These are phyloP conservation scores for Cryptococcus deneoformans DNA, from an alignment of 1,284 basidiomycete species.

Conservation along the genomic window DNA sequence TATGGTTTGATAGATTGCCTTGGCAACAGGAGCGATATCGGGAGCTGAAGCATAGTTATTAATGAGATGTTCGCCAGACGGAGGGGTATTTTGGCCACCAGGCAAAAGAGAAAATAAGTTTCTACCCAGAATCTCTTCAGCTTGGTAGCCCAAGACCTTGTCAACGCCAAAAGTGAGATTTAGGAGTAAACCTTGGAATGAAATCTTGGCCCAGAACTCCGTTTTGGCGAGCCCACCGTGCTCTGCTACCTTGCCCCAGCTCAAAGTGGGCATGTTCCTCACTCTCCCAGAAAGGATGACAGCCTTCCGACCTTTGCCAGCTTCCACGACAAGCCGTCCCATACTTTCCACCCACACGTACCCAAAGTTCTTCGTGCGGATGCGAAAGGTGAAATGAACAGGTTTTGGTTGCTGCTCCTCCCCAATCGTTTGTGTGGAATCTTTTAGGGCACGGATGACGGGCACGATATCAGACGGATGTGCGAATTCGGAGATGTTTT, in stretches of 20 bases:
- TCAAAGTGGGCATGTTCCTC: slow-evolving; percentile 62
- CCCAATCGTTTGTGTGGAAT: slow-evolving; percentile 53
- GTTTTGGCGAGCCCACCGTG: slow-evolving; percentile 54
- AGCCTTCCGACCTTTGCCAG: slow-evolving; percentile 84
- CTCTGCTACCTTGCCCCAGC: slow-evolving; percentile 59
- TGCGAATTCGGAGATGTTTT: slow-evolving; percentile 71
- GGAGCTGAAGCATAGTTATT: slow-evolving; percentile 18
- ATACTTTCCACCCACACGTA: slow-evolving; percentile 85
- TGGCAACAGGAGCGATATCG: slow-evolving; percentile 23
- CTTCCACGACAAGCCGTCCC: slow-evolving; percentile 81
- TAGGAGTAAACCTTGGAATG: slow-evolving; percentile 44
- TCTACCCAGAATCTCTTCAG: slow-evolving; percentile 39
- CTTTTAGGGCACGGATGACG: slow-evolving; percentile 89
- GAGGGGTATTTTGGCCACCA: slow-evolving; percentile 33
- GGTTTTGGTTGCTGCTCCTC: slow-evolving; percentile 44
- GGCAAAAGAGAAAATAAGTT: slow-evolving; percentile 42
- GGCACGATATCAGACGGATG: slow-evolving; percentile 88
- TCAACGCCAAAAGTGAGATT: slow-evolving; percentile 31
- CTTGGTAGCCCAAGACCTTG: slow-evolving; percentile 30
- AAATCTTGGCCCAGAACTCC: slow-evolving; percentile 42
- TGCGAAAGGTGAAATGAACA: slow-evolving; percentile 75
- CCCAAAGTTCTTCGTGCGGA: slow-evolving; percentile 60
- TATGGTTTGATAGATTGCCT: slow-evolving; percentile 22
- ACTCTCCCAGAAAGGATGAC: slow-evolving; percentile 77
- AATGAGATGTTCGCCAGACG: slow-evolving; percentile 13